Conservation (phyloP, 768 basidiomycete genomes). For the Collybia sp. region DNA sequence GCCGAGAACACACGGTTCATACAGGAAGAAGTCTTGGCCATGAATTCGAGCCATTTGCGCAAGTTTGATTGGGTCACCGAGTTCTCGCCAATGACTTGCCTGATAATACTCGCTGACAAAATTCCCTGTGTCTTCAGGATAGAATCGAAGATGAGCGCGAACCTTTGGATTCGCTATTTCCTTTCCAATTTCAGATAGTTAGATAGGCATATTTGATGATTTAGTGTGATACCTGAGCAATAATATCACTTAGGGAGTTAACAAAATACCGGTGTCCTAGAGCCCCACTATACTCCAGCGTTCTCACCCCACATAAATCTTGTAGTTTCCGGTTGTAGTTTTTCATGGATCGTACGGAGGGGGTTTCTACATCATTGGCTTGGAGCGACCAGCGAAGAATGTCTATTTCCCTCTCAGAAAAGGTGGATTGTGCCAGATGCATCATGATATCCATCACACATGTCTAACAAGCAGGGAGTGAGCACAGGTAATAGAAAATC, state of each 20-base stretch:
- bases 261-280: constrained; percentile 26
- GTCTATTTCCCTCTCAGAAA: constrained; percentile 3
- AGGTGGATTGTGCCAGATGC: constrained; percentile 7
- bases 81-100: constrained; percentile 21
- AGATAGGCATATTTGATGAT: not conserved
- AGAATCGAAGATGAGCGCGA: constrained; percentile 20
- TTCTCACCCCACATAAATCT: constrained; percentile 20
- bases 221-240: constrained; percentile 27
- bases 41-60: not conserved
- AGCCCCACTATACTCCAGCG: constrained; percentile 20
- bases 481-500: not conserved
- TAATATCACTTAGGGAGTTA: constrained; percentile 22
- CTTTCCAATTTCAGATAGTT: constrained; percentile 10
- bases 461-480: not conserved
- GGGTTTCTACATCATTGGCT: not conserved
- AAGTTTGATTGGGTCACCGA: constrained; percentile 1
- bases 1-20: not conserved
- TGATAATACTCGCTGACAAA: constrained; percentile 13
- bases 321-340: constrained; percentile 7
- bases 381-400: constrained; percentile 2
- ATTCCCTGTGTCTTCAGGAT: constrained; percentile 27
- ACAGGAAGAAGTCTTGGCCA: not conserved
- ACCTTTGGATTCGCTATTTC: constrained; percentile 34
- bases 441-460: constrained; percentile 4
- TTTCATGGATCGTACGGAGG: not conserved